Base-by-base conservation (phyloP, 768 basidiomycete genomes). In the Pleurotus platypus region DNA sequence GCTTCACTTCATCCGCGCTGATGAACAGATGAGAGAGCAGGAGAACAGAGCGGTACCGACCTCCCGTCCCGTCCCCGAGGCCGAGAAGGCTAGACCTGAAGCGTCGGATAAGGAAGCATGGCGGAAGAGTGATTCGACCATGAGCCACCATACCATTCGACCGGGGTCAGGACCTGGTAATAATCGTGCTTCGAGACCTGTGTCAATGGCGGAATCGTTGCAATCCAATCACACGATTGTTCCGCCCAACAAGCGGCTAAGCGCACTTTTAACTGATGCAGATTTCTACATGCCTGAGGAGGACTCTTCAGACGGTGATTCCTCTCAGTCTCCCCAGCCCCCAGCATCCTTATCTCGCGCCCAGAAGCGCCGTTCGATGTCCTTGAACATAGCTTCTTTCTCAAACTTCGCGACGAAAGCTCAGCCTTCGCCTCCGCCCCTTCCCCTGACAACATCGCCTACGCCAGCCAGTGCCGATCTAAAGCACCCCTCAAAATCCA, bases 61-160 rank as follows among this genome's bases (percentile, higher is more conserved):
- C 12, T 16, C 51, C 13, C 39, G 11, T 35, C 30, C 30, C 9
- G 30, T 35, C 30, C 18, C 45, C n/a, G 57, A 58, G 46, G 57
- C 42, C 16, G 60, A 64, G 43, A 45, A 56, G 69, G 67, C 30
- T 24, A 53, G 55, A 18, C 60, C 30, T 66, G 64, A 58, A 67
- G 65, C 60, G 66, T 58, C 35, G 13, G 12, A 58, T 64, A 91
- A 87, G 73, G 90, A 92, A 60, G 76, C 78, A 30, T 88, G 89
- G 86, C 75, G 90, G 64, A 89, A 88, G 72, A 90, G 89, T 62
- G 90, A 92, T 69, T 85, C 90, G 5, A 90, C 89, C n/a, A 82
- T 86, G 66, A 86, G 88, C 64, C 84, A 86, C 65, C 81, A 81
- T 60, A 91, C 89, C 16, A 81, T 89, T 56, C 81, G 88, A 27